Base-by-base conservation (phyloP, 352 stramenopile species). In the Pythium apleroticum region DNA sequence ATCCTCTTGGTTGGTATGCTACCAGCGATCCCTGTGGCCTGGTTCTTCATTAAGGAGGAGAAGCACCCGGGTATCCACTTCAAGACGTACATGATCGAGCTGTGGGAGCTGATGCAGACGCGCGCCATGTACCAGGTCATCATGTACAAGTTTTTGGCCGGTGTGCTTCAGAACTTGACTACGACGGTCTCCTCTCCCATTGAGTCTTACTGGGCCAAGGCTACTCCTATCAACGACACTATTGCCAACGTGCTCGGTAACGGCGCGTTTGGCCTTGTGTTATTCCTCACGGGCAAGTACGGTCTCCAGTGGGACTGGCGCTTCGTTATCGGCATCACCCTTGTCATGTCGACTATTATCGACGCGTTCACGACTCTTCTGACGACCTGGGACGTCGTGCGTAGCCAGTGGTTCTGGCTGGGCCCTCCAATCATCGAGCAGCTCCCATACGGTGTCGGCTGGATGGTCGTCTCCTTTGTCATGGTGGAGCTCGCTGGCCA, bases 401-500 rank as follows among this genome's bases (percentile, higher is more conserved):
- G 46, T 39, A 39, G 33, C 33, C 33, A 39, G 33, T 39, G 33
- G 33, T 39, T 39, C 33, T 39, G 33, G 33, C 33, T 39, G 7
- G 33, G 33, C 15, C 33, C 33, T 39, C 33, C 33, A 15, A 39
- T 39, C 15, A 39, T 53, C 24, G 63, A 72, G 33, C 63, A 67
- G 28, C 20, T 74, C 22, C 68, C 64, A 19, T 45, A n/a, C 25
- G 64, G 64, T 31, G 54, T 71, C n/a, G 50, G 64, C 39, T 75
- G 71, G 25, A 68, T 75, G 39, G 58, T 75, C 19, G 55, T 33
- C 20, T 19, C 31, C 19, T 70, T 53, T 30, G 56, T 65, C 33
- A 39, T 71, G 22, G 68, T 74, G 20, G 64, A 76, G 33, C n/a
- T 76, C 15, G 56, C 54, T 24, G 66, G 72, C 17, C 56, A 63